phyloP scores from a whole-genome alignment of 768 basidiomycete genomes.

The Boletus pseudopeckii region DNA sequence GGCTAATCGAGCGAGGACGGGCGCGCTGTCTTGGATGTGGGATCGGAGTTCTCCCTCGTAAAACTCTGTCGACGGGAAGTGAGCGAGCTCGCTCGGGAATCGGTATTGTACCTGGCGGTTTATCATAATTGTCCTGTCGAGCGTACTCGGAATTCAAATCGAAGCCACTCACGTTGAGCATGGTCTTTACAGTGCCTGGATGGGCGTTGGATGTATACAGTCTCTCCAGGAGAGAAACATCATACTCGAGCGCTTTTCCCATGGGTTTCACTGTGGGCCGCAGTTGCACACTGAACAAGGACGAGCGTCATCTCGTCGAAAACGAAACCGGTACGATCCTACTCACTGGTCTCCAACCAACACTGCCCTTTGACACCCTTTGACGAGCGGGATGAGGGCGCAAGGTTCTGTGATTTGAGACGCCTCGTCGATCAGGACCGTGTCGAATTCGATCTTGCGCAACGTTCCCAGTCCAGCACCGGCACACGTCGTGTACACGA shows the following conservation, averaged over 20 bases:
- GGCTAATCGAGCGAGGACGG: constrained; percentile 37
- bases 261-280: constrained; percentile 61
- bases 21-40: constrained; percentile 37
- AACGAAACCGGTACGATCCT: background rate
- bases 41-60: constrained; percentile 54
- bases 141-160: background rate
- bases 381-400: constrained; percentile 64
- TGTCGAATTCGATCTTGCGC: constrained; percentile 53
- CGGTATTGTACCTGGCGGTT: constrained; percentile 54
- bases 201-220: constrained; percentile 41
- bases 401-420: constrained; percentile 68
- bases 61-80: constrained; percentile 61
- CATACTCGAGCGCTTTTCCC: constrained; percentile 53
- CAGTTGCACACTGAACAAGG: constrained; percentile 52
- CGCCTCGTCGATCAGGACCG: constrained; percentile 66
- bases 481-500: constrained; percentile 67
- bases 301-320: background rate
- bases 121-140: background rate
- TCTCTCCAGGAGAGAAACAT: constrained; percentile 60
- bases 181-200: constrained; percentile 47
- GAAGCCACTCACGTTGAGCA: constrained; percentile 48
- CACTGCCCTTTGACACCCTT: constrained; percentile 54
- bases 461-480: constrained; percentile 59
- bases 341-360: constrained; percentile 71
- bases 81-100: constrained; percentile 54